Evolutionary conservation across 768 basidiomycete species (phyloP).

Genomic region (Tylopilus vinaceipallidus): DNA sequence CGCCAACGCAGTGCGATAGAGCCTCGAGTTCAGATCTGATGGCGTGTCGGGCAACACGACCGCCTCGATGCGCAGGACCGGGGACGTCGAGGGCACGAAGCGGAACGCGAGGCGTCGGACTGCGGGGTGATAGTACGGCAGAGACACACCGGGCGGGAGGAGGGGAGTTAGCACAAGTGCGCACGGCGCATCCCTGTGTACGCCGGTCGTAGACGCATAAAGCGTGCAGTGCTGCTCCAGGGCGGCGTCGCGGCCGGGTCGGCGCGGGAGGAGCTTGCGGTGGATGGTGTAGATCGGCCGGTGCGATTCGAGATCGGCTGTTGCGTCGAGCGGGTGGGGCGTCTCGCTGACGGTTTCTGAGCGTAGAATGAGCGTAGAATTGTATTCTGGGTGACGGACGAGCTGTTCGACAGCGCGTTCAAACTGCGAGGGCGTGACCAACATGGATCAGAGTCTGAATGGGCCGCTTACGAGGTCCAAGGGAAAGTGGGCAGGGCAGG

Average conservation of each 20-base stretch:
- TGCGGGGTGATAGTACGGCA: constrained; percentile 91
- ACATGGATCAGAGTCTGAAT: not conserved
- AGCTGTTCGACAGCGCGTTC: constrained; percentile 67
- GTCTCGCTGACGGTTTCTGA: constrained; percentile 58
- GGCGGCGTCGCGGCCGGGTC: constrained; percentile 71
- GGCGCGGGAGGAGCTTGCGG: constrained; percentile 69
- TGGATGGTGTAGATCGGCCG: constrained; percentile 52
- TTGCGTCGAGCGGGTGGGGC: constrained; percentile 36
- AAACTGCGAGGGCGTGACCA: constrained; percentile 50
- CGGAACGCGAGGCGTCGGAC: constrained; percentile 80
- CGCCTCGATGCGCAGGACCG: constrained; percentile 20
- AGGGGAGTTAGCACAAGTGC: constrained; percentile 63
- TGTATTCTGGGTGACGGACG: constrained; percentile 88
- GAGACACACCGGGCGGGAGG: constrained; percentile 36
- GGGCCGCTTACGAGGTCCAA: constrained; percentile 38
- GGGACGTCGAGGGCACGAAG: constrained; percentile 44
- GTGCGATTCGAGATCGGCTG: constrained; percentile 39
- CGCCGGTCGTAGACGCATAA: constrained; percentile 38
- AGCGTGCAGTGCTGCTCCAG: constrained; percentile 80
- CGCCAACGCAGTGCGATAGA: constrained; percentile 78
- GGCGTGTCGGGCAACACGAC: constrained; percentile 43
- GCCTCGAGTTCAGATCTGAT: constrained; percentile 53
- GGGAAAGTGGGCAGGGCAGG: constrained; percentile 43
- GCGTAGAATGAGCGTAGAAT: constrained; percentile 85
- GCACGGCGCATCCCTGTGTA: constrained; percentile 28